Evolutionary conservation across 352 stramenopile genomes (phyloP).

Genomic region (Elongisporangium senticosum): DNA sequence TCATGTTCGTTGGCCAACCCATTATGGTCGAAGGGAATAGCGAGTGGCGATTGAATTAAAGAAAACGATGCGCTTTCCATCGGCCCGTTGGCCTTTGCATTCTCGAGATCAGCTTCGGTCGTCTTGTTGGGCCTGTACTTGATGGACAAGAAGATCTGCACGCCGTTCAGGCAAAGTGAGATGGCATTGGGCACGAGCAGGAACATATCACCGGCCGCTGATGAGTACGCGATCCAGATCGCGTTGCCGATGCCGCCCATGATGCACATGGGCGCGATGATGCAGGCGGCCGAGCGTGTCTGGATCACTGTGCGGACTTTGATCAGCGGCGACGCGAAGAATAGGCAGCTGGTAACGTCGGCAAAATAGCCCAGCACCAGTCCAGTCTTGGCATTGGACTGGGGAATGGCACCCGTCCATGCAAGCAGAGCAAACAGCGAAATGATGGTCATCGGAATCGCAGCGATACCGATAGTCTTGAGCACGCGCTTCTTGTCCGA

Average conservation of each 20-base stretch:
- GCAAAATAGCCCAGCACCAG: conserved; percentile 17
- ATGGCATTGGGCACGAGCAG: conserved; percentile 18
- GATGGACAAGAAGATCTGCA: neutral
- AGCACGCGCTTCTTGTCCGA: neutral
- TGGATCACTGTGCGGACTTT: conserved; percentile 15
- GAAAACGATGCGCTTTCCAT: neutral
- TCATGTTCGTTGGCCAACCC: no score
- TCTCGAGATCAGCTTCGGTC: neutral
- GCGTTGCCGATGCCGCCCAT: conserved; percentile 24
- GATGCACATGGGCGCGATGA: conserved; percentile 24
- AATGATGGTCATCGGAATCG: neutral
- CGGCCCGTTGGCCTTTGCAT: neutral
- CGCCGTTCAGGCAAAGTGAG: conserved; percentile 3
- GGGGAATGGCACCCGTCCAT: conserved; percentile 1
- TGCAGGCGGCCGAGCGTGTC: conserved; percentile 19
- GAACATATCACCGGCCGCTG: conserved; percentile 16
- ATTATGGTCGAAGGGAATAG: no score
- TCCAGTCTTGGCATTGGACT: conserved; percentile 6
- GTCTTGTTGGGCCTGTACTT: neutral
- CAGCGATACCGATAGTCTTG: neutral
- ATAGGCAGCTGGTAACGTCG: conserved; percentile 11
- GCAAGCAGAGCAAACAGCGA: conserved; percentile 6
- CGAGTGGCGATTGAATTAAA: neutral
- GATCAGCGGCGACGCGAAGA: conserved; percentile 25
- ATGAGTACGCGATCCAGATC: conserved; percentile 22